Evolutionary conservation across 2,329 filamentous ascomycete species (phyloP), one percentile per base, ranked within the genome.

Genomic region (Penicillium aurantiogriseum): DNA sequence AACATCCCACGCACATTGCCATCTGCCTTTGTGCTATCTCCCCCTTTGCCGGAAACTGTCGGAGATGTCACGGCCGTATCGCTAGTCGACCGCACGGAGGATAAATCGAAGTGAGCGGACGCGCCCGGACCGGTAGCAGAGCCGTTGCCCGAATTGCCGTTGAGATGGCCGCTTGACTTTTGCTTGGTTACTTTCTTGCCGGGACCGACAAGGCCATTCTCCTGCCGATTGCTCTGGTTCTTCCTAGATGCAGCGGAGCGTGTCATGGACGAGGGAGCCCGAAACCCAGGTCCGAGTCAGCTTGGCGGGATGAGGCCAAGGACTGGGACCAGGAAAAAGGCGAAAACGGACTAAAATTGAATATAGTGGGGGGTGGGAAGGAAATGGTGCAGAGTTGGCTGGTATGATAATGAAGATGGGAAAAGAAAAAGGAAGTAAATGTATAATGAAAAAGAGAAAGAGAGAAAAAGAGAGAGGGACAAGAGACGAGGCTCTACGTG

Each of bases 181-280:
- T 83, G 80, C 73, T 81, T 83, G 62, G 76, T 79, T 68, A 87
- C 79, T 74, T 87, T 87, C 81, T 87, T 91, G 66, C 88, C 88
- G 51, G 89, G 86, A 70, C 87, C 87, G 82, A 92, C 88, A 75
- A 91, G 82, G 72, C 91, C 91, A 88, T 90, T 92, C 79, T 96
- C 92, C 79, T 95, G 89, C 76, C 89, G 86, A 71, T 82, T 85
- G 77, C 88, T 88, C 79, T 87, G 83, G 79, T 81, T 88, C 74
- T 80, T 79, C 71, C 77, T 78, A 73, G 76, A 74, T 69, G 78
- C 75, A 70, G 72, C 72, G 63, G 72, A 76, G 72, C 77, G 77
- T 76, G 77, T 77, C 79, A 80, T 80, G 74, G 78, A 76, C 73
- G 68, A 78, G 72, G 68, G 70, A 67, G 71, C 70, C 72, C 67